Evolutionary conservation across 2,329 filamentous ascomycete species (phyloP), one percentile per base, ranked within the genome.

Genomic region (Aspergillus viridinutans): DNA sequence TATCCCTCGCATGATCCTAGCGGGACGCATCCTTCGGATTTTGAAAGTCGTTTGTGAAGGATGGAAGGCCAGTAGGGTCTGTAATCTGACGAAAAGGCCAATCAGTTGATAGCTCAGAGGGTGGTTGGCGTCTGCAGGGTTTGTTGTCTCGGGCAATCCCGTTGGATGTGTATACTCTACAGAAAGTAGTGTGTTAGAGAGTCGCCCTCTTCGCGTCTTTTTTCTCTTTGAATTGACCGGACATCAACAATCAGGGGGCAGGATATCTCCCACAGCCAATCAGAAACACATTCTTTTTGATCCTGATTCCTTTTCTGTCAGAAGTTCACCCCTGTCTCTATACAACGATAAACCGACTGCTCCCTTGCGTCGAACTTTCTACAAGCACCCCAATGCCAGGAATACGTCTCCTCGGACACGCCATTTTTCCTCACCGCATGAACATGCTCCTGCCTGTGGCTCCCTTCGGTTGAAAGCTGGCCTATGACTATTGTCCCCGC

Each of bases 1-100:
- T 56, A 61, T 61, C 62, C 62, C 62, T 63, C 61, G 60, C 60
- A 47, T 47, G 43, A 60, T 62, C 40, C 26, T 47, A 51, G 54
- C 43, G 56, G 53, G 54, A 58, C 55, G 52, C 26, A 23, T 20
- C 9, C 42, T 23, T 12, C 40, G 45, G 26, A 35, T n/a, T 32
- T 1, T 47, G 50, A 49, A 21, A 49, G 32, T 20, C 28, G 49
- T 26, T 35, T 48, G 40, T 50, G 50, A 52, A 32, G 23, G 50
- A 50, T 40, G 17, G 23, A 42, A 35, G 47, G 49, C 45, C 17
- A 43, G 23, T 42, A 38, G 14, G 14, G 7, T 54, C 14, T 20
- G 23, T 26, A 25, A 17, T 47, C 42, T 32, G 20, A 23, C 14
- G 43, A 26, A 25, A 47, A 47, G 23, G 43, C 43, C 43, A 47